Evolutionary conservation across 2,329 filamentous ascomycete species (phyloP), one percentile per base, ranked within the genome.

Genomic region (Monosporascus sp.): DNA sequence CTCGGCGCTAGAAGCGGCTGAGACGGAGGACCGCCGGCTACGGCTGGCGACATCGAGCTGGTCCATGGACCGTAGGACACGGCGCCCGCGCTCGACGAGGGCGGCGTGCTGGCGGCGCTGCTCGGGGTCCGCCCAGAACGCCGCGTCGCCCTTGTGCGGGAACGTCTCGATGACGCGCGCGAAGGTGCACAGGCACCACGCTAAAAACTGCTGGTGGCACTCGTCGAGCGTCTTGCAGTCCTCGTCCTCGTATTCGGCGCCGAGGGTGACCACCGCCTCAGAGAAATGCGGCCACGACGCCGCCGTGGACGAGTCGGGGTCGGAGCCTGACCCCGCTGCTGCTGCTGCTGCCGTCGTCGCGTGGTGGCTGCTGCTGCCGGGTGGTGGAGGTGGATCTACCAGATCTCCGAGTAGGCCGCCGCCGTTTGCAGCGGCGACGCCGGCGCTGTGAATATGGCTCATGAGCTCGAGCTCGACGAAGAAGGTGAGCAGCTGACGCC

Each of bases 401-500:
- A 8, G 6, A 27, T 27, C 3, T 8, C 25, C 25, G 25, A 27
- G 25, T 8, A 27, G 3, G 25, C 8, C 25, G 7, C 25, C 7
- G 7, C 27, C 6, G 24, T 25, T 25, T 6, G 24, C 24, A 25
- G 24, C 24, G 24, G 24, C 24, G 24, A 25, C 24, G 3, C 9
- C 27, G 27, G 9, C 27, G 27, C 54, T 52, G 44, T 57, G 51
- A 6, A 51, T 52, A 6, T 51, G 25, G 5, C 37, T 47, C 38
- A 48, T 56, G 3, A 57, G 47, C 42, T 57, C 60, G 20, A 62
- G 55, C 20, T 51, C 47, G 6, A 54, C 45, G 46, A 59, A 62
- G 47, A 57, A 57, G 20, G 53, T 54, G 47, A 60, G 50, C 9
- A 62, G 57, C 15, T 53, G 57, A 3, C 54, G 52, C 55, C 58